Evolutionary conservation across 495 filamentous ascomycete species (phyloP), one percentile per base, ranked within the genome.

Genomic region (Hypoxylon lienhwacheense): DNA sequence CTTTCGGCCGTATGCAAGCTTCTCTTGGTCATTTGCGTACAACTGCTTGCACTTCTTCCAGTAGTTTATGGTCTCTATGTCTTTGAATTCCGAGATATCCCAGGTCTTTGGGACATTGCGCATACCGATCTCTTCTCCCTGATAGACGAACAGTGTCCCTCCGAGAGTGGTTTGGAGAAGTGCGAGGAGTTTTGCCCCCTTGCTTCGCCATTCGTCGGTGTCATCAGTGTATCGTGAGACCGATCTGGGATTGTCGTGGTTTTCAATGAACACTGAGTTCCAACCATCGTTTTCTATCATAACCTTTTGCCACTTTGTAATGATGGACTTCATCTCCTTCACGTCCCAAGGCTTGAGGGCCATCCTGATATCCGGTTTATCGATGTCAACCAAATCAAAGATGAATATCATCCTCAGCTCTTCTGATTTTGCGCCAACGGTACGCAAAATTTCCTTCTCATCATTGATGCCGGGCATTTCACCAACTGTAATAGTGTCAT

Each of bases 81-180:
- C 85, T 50, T 81, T 83, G 66, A 83, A 87, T 46, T 87, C 80
- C 5, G 78, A 76, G 12, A 84, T 78, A 2, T 66, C 70, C 85
- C 85, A 87, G 3, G 69, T 64, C 1, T 53, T 50, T 0, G 85
- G 82, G 1, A 79, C 75, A 58, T 87, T 87, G 3, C 73, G 70
- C 73, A 86, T 84, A 0, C 82, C 85, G 0, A 87, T 53, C 61
- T 88, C 85, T 54, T 88, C 81, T n/a, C 85, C 85, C 59, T 88
- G 83, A 53, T 85, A 87, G 1, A 88, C 65, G 47, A 83, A 88
- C 3, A 83, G 72, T 0, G 85, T 86, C 1, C 85, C 85, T 3
- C 75, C 73, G 39, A 82, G 72, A 24, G 80, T 68, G 0, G 72
- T 73, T 57, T 82, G 59, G 47, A 81, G 71, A 5, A 81, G 75